Evolutionary conservation across 192 early-diverging fungal species (phyloP).

Genomic region (Chytriomyces sp.): DNA sequence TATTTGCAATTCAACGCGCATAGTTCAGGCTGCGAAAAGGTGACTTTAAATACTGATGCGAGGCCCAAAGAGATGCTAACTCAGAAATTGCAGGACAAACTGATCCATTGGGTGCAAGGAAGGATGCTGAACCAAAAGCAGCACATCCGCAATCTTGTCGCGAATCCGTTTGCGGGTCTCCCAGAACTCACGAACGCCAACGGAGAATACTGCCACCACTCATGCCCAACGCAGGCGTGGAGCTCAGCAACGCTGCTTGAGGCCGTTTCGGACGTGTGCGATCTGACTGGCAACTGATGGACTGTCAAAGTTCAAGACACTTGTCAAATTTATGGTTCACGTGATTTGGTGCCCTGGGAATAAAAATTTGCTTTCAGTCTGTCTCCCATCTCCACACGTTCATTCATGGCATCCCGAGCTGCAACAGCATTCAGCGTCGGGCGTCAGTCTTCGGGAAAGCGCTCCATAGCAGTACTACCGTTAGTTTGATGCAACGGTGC

Average conservation of each 20-base stretch:
- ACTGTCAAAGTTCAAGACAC: too few species aligned
- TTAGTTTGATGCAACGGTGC: too few species aligned
- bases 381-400: too few species aligned
- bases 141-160: conserved; percentile 61
- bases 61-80: too few species aligned
- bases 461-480: too few species aligned
- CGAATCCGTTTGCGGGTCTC: conserved; percentile 81
- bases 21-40: conserved; percentile 14
- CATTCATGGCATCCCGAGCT: too few species aligned
- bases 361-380: too few species aligned
- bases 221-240: conserved; percentile 96
- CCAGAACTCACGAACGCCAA: conserved; percentile 95
- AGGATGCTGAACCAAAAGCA: conserved; percentile 79
- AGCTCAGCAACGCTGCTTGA: conserved; percentile 77
- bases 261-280: conserved; percentile 51
- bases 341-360: too few species aligned
- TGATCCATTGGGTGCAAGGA: conserved; percentile 69
- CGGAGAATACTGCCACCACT: conserved; percentile 79
- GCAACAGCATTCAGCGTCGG: too few species aligned
- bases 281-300: too few species aligned
- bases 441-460: too few species aligned
- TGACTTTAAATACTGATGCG: neutral
- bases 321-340: too few species aligned
- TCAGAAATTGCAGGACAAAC: conserved; percentile 46
- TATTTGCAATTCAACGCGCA: conserved; percentile 71